A percentile compares a stretch with the other conserved stretches of the same genome.
Conservation (phyloP, 768 basidiomycete genomes). For the Trametes cubensis region DNA sequence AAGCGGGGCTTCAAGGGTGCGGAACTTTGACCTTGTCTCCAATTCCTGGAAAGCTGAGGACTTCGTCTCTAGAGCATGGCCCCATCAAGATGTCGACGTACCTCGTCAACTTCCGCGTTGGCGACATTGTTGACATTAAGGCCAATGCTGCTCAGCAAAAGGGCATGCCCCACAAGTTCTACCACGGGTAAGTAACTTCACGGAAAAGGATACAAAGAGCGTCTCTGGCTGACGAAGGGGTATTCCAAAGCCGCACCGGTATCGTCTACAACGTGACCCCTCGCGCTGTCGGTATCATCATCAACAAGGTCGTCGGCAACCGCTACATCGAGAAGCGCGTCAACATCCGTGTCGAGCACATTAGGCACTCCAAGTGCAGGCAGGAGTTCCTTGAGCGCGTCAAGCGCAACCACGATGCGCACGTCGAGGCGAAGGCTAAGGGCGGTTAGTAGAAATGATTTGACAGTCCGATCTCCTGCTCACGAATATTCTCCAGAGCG, state of each 20-base stretch:
- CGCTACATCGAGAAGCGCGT: slow-evolving; percentile 99
- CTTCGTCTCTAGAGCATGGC: slow-evolving; percentile 73
- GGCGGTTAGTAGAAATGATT: slow-evolving; percentile 57
- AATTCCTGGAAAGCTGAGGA: slow-evolving; percentile 14
- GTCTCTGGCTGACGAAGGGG: background rate
- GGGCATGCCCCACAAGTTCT: slow-evolving; percentile 99
- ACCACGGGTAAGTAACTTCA: slow-evolving; percentile 76
- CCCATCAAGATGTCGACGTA: slow-evolving; percentile 89
- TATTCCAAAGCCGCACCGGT: slow-evolving; percentile 79
- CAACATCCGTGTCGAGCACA: slow-evolving; percentile 96
- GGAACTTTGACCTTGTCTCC: slow-evolving; percentile 32
- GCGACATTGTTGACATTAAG: slow-evolving; percentile 99
- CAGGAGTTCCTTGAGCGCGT: slow-evolving; percentile 93
- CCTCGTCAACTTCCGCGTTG: slow-evolving; percentile 90
- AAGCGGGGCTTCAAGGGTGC: slow-evolving; percentile 97
- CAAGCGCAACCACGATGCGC: slow-evolving; percentile 97
- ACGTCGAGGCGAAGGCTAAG: slow-evolving; percentile 89
- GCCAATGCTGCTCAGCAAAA: slow-evolving; percentile 99
- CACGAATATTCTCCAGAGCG: slow-evolving; percentile 54
- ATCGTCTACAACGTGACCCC: slow-evolving; percentile 99
- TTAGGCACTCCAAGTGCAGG: slow-evolving; percentile 95
- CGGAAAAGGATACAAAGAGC: no score
- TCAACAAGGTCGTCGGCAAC: slow-evolving; percentile 98
- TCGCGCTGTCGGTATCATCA: slow-evolving; percentile 92
- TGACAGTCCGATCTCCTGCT: background rate